Evolutionary conservation across 345 rosid genomes (phyloP).

Genomic region (Gossypium longicalyx): DNA sequence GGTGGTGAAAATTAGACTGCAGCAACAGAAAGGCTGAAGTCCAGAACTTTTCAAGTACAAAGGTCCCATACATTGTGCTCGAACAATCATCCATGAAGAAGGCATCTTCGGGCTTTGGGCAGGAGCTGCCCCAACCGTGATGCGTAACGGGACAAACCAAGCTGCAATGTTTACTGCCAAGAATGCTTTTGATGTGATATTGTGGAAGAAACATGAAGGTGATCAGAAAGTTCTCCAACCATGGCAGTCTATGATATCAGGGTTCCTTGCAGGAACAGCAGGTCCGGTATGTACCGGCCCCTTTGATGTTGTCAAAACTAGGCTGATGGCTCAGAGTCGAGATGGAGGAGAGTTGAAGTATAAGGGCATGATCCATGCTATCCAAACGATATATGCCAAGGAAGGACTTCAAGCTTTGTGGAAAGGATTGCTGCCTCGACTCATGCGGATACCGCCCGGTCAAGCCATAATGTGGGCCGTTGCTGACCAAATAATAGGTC

Average conservation of each 20-base stretch:
- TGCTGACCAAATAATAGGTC: constrained; percentile 87
- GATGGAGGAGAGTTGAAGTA: constrained; percentile 61
- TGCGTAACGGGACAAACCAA: constrained; percentile 97
- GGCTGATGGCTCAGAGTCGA: constrained; percentile 85
- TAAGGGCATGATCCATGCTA: constrained; percentile 90
- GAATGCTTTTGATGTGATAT: constrained; percentile 65
- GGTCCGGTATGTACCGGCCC: constrained; percentile 97
- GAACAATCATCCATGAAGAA: constrained; percentile 60
- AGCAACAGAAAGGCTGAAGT: constrained; percentile 88
- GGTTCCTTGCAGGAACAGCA: constrained; percentile 89
- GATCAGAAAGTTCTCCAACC: constrained; percentile 80
- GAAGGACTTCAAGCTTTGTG: constrained; percentile 81
- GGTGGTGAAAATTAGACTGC: constrained; percentile 96
- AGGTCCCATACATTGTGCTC: constrained; percentile 89
- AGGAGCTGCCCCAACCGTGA: constrained; percentile 93
- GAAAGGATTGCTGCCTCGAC: constrained; percentile 90
- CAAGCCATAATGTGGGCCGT: constrained; percentile 99
- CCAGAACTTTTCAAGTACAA: constrained; percentile 76
- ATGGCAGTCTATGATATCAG: constrained; percentile 97
- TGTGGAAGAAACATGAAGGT: constrained; percentile 96
- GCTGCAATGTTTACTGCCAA: constrained; percentile 96
- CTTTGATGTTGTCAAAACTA: constrained; percentile 96
- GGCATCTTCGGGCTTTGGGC: constrained; percentile 87
- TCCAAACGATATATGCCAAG: constrained; percentile 70
- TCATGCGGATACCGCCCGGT: constrained; percentile 97